These are phyloP conservation scores for Thalassia testudinum DNA, from an alignment of 116 monocot species.

Conservation along the genomic window DNA sequence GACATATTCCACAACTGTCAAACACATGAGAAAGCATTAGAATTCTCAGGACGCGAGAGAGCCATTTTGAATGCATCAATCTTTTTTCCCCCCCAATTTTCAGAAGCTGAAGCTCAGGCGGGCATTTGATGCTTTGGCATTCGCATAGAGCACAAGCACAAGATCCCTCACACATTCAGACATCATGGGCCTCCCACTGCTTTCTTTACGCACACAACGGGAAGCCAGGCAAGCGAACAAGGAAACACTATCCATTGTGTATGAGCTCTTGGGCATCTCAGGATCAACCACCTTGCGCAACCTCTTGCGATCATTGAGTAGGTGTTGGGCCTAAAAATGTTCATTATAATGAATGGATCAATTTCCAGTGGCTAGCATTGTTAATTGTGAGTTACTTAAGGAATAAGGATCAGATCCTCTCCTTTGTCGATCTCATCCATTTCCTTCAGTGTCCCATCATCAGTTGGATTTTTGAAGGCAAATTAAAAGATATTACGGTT, in stretches of 20 bases:
- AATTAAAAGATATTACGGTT: too few relatives aligned
- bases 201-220: conserved; percentile 55
- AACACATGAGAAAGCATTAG: too few relatives aligned
- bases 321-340: conserved; percentile 36
- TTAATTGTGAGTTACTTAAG: too few relatives aligned
- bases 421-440: too few relatives aligned
- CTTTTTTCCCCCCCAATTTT: too few relatives aligned
- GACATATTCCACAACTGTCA: too few relatives aligned
- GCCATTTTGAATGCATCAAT: too few relatives aligned
- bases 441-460: too few relatives aligned
- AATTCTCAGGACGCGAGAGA: too few relatives aligned
- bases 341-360: background rate
- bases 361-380: background rate
- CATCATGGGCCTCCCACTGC: conserved; percentile 60
- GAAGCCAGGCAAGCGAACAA: conserved; percentile 46
- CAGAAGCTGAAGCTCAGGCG: conserved; percentile 4
- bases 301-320: conserved; percentile 42
- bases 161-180: conserved; percentile 58
- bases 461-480: too few relatives aligned
- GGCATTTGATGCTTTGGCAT: conserved; percentile 6
- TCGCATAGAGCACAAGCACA: conserved; percentile 30
- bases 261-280: conserved; percentile 45
- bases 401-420: too few relatives aligned
- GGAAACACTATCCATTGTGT: conserved; percentile 38
- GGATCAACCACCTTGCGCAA: conserved; percentile 57